Evolutionary conservation across 1,284 basidiomycete species (phyloP).

Genomic region (Moesziomyces sp.): DNA sequence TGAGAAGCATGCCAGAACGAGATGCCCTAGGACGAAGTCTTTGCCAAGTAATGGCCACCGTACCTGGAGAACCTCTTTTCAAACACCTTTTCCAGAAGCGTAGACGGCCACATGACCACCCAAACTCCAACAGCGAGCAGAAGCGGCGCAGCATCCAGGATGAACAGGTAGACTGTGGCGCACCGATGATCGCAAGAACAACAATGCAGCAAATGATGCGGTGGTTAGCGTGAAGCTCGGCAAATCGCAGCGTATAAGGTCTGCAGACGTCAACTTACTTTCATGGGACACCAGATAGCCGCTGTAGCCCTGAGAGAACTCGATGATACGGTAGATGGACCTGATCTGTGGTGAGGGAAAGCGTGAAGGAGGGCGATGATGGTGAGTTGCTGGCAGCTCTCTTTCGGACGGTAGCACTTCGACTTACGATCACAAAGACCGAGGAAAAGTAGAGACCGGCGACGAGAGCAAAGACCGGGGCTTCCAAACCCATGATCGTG

Average conservation of each 20-base stretch:
- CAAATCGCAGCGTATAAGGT: neutral
- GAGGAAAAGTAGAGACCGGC: conserved; percentile 31
- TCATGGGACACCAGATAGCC: conserved; percentile 49
- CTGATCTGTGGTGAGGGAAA: conserved; percentile 19
- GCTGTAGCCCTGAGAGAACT: conserved; percentile 49
- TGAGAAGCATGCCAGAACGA: too few relatives aligned
- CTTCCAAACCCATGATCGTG: conserved; percentile 25
- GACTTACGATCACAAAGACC: conserved; percentile 36
- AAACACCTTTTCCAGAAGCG: conserved; percentile 27
- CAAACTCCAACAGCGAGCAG: conserved; percentile 46
- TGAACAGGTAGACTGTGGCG: conserved; percentile 42
- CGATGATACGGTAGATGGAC: conserved; percentile 52
- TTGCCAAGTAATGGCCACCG: conserved; percentile 6
- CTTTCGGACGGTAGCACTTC: neutral
- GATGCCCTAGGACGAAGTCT: conserved; percentile 5
- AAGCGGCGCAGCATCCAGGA: conserved; percentile 49
- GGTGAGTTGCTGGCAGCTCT: neutral
- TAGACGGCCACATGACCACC: conserved; percentile 48
- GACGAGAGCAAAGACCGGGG: conserved; percentile 25
- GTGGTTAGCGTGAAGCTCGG: too few relatives aligned
- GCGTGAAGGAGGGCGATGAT: neutral
- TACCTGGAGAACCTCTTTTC: conserved; percentile 13
- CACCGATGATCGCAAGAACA: too few relatives aligned
- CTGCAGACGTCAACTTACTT: conserved; percentile 21
- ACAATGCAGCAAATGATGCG: neutral